Conservation (phyloP, 495 filamentous ascomycete genomes). For the Apodospora peruviana region DNA sequence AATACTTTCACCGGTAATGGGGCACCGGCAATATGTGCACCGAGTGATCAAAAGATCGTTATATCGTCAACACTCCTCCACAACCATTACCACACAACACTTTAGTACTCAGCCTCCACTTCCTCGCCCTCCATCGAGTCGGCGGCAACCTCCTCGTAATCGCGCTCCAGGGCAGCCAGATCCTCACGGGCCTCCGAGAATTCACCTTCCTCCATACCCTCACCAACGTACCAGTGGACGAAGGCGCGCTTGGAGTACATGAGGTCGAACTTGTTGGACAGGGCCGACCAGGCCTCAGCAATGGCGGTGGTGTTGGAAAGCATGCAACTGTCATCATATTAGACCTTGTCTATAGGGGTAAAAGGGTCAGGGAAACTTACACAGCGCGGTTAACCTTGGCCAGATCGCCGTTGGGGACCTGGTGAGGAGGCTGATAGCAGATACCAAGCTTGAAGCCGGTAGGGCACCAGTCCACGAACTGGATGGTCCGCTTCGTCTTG, state of each 20-base stretch:
- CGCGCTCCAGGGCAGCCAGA: constrained; percentile 92
- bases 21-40: constrained; percentile 10
- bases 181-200: constrained; percentile 99
- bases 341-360: constrained; percentile 14
- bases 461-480: constrained; percentile 99
- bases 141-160: constrained; percentile 98
- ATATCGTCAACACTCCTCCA: constrained; percentile 11
- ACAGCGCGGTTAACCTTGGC: constrained; percentile 97
- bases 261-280: constrained; percentile 98
- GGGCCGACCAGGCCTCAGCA: constrained; percentile 94
- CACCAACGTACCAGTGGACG: constrained; percentile 99
- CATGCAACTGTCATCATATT: constrained; percentile 67
- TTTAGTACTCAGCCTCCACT: constrained; percentile 91
- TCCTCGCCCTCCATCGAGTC: constrained; percentile 90
- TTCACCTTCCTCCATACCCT: constrained; percentile 99
- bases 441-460: constrained; percentile 99
- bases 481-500: constrained; percentile 98
- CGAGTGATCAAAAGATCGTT: constrained; percentile 10
- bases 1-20: constrained; percentile 10
- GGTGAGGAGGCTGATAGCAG: constrained; percentile 95
- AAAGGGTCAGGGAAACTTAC: constrained; percentile 48
- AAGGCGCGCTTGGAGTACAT: constrained; percentile 99
- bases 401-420: constrained; percentile 92
- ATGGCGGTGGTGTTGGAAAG: constrained; percentile 99
- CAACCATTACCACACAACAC: constrained; percentile 6